Percentiles rank a stretch among this genome's conserved stretches.
Evolutionary conservation across 306 rosid genomes (phyloP).

Genomic region (Gynostemma pentaphyllum): DNA sequence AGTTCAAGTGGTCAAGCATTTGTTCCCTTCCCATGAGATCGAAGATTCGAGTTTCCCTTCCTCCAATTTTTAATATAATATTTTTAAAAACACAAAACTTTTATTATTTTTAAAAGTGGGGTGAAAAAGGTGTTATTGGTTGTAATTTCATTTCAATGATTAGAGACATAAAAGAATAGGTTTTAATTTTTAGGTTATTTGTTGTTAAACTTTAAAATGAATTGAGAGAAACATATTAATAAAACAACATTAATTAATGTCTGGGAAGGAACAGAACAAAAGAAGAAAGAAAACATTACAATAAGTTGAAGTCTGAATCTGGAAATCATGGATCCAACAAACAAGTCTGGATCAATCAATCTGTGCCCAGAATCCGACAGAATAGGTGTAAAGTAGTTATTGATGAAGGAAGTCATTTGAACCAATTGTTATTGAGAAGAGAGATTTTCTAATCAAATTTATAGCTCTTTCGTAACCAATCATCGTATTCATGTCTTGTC

Average conservation of each 20-base stretch:
- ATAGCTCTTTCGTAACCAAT: constrained; percentile 33
- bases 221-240: too few species aligned
- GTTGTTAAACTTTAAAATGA: too few species aligned
- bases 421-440: constrained; percentile 50
- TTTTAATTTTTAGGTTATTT: too few species aligned
- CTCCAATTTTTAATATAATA: too few species aligned
- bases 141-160: too few species aligned
- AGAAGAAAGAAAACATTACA: constrained; percentile 13
- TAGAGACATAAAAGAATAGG: too few species aligned
- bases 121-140: too few species aligned
- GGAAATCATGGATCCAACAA: constrained; percentile 43
- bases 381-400: constrained; percentile 40
- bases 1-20: too few species aligned
- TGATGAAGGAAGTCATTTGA: constrained; percentile 64
- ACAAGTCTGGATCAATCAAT: constrained; percentile 24
- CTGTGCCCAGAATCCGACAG: constrained; percentile 15
- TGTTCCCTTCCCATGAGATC: too few species aligned
- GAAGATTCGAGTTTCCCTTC: too few species aligned
- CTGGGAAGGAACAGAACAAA: not conserved
- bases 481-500: constrained; percentile 43
- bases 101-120: too few species aligned
- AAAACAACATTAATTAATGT: not conserved
- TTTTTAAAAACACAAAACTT: too few species aligned
- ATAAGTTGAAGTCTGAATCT: constrained; percentile 39
- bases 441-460: constrained; percentile 22